phyloP scores from a whole-genome alignment of 75 land plant genomes.

The Larix kaempferi region DNA sequence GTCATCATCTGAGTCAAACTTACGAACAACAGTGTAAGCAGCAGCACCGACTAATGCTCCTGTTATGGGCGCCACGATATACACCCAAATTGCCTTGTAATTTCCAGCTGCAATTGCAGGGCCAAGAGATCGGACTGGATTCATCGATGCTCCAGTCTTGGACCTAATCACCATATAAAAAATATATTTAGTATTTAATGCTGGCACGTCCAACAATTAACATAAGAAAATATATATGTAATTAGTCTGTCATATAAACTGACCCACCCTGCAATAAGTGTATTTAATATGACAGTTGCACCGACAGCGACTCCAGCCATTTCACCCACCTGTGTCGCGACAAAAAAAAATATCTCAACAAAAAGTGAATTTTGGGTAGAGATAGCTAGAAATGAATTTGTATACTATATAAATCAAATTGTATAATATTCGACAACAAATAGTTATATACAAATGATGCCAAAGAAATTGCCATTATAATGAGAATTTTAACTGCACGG shows the following conservation, averaged over 20 bases:
- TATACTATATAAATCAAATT: not conserved
- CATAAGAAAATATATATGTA: too few relatives aligned
- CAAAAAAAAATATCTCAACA: too few relatives aligned
- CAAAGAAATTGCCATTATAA: not conserved
- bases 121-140: conserved; percentile 59
- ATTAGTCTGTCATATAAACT: too few relatives aligned
- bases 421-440: too few relatives aligned
- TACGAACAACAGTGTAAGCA: conserved; percentile 32
- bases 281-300: conserved; percentile 63
- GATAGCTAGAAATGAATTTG: too few relatives aligned
- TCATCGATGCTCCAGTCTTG: conserved; percentile 55
- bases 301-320: conserved; percentile 80
- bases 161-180: conserved; percentile 14
- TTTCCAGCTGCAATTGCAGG: conserved; percentile 62
- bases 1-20: too few relatives aligned
- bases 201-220: too few relatives aligned
- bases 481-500: conserved; percentile 56
- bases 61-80: conserved; percentile 39
- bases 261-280: conserved; percentile 68
- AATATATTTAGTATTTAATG: not conserved
- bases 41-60: conserved; percentile 50
- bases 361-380: too few relatives aligned
- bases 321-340: conserved; percentile 56
- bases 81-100: conserved; percentile 50
- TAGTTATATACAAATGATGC: not conserved